Conservation (phyloP, 2,329 filamentous ascomycete genomes). For the Lachnellula cervina region DNA sequence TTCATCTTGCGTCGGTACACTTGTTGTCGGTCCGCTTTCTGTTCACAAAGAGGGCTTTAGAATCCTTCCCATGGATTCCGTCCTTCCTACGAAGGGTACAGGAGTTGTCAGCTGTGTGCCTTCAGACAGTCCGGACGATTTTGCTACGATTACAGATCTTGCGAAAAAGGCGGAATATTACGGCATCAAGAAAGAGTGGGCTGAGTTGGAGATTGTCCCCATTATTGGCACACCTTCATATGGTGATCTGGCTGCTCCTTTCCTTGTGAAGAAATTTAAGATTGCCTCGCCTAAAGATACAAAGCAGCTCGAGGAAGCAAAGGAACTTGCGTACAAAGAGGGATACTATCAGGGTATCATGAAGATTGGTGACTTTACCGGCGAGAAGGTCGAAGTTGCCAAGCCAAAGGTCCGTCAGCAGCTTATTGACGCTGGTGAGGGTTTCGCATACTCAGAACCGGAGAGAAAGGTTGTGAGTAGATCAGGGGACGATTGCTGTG, state of each 20-base stretch:
- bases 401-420: slow-evolving; percentile 80
- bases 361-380: slow-evolving; percentile 81
- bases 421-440: slow-evolving; percentile 70
- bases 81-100: slow-evolving; percentile 89
- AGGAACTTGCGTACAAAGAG: slow-evolving; percentile 95
- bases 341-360: slow-evolving; percentile 95
- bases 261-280: slow-evolving; percentile 86
- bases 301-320: slow-evolving; percentile 85
- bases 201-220: slow-evolving; percentile 80
- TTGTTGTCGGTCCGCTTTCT: slow-evolving; percentile 85
- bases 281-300: slow-evolving; percentile 95
- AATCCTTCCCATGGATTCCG: slow-evolving; percentile 91
- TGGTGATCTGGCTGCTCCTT: slow-evolving; percentile 76
- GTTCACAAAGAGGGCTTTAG: slow-evolving; percentile 77
- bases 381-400: slow-evolving; percentile 77
- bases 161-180: slow-evolving; percentile 96
- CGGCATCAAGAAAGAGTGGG: slow-evolving; percentile 95
- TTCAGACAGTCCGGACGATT: slow-evolving; percentile 94
- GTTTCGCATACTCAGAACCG: slow-evolving; percentile 91
- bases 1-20: slow-evolving; percentile 77
- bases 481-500: slow-evolving; percentile 89
- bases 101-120: slow-evolving; percentile 95
- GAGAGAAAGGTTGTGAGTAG: slow-evolving; percentile 84
- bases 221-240: slow-evolving; percentile 87
- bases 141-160: slow-evolving; percentile 79